Conservation (phyloP, 2,329 filamentous ascomycete species). For the Scytalidium sp. region DNA sequence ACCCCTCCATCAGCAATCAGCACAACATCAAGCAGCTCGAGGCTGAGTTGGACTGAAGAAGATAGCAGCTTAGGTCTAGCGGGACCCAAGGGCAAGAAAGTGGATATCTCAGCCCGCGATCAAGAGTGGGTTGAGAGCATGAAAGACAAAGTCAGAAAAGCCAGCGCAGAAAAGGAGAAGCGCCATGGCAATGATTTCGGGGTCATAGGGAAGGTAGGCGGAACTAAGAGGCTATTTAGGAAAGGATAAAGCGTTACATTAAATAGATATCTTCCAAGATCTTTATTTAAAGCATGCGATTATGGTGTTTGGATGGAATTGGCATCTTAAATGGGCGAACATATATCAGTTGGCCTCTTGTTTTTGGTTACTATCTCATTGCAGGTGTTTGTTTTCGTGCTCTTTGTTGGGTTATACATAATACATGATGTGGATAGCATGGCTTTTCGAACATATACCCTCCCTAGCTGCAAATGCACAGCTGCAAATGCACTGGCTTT, state of each 20-base stretch:
- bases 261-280: not conserved
- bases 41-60: conserved; percentile 56
- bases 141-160: conserved; percentile 73
- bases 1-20: not conserved
- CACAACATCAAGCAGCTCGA: conserved; percentile 30
- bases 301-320: not conserved
- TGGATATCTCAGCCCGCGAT: conserved; percentile 69
- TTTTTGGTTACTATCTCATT: not conserved
- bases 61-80: conserved; percentile 62
- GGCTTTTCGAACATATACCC: not conserved
- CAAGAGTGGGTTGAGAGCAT: conserved; percentile 80
- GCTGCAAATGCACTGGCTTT: not conserved
- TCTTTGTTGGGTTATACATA: not conserved
- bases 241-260: conserved; percentile 25
- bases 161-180: conserved; percentile 55
- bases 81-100: conserved; percentile 63
- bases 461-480: no score
- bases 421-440: not conserved
- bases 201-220: conserved; percentile 68
- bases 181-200: conserved; percentile 46
- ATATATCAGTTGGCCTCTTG: no score
- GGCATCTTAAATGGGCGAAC: not conserved
- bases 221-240: conserved; percentile 69
- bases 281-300: not conserved
- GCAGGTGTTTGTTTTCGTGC: not conserved